Evolutionary conservation across 2,329 filamentous ascomycete genomes (phyloP).

Genomic region (Xylariaceae sp.): DNA sequence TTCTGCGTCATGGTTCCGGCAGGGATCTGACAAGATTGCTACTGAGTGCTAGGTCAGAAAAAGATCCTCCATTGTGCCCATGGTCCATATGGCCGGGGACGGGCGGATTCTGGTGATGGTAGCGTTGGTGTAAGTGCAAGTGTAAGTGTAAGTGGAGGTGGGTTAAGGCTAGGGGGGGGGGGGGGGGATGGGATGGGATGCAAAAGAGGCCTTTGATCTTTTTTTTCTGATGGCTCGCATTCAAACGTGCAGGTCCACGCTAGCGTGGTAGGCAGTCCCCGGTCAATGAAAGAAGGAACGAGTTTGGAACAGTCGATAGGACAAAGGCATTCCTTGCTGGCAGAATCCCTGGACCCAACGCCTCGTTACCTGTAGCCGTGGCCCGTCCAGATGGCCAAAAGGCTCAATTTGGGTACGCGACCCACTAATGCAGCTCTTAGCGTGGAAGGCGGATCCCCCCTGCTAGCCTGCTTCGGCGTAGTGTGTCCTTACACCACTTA

Average conservation of each 20-base stretch:
- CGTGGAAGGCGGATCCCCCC: not conserved
- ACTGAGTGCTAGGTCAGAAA: slow-evolving; percentile 23
- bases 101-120: slow-evolving; percentile 29
- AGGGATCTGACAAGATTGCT: slow-evolving; percentile 31
- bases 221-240: slow-evolving; percentile 23
- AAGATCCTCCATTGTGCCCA: slow-evolving; percentile 31
- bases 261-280: slow-evolving; percentile 8
- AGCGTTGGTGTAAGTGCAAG: slow-evolving; percentile 26
- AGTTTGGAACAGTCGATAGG: slow-evolving; percentile 31
- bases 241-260: slow-evolving; percentile 23
- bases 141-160: slow-evolving; percentile 8
- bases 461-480: too few species aligned
- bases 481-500: too few species aligned
- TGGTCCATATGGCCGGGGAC: slow-evolving; percentile 28
- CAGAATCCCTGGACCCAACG: slow-evolving; percentile 22
- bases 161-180: slow-evolving; percentile 25
- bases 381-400: slow-evolving; percentile 18
- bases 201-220: slow-evolving; percentile 26
- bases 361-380: slow-evolving; percentile 24
- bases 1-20: slow-evolving; percentile 36
- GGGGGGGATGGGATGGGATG: slow-evolving; percentile 17
- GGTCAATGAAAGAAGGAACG: slow-evolving; percentile 32
- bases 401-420: not conserved
- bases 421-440: not conserved
- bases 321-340: slow-evolving; percentile 27